Base-by-base conservation (phyloP, 345 rosid genomes). In the Linum trigynum region DNA sequence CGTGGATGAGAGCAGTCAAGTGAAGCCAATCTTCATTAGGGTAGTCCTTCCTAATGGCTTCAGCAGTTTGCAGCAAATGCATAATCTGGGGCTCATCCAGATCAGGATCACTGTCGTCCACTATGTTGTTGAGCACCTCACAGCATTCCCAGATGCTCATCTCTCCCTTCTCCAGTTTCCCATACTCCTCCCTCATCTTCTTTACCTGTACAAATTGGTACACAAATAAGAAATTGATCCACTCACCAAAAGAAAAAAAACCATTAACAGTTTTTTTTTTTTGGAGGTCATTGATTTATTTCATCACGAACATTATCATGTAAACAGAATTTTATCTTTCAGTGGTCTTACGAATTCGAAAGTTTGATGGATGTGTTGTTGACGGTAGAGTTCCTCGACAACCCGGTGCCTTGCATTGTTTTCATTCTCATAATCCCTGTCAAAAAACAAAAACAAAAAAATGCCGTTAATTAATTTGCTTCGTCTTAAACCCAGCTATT, bases 131-230 rank as follows among this genome's bases (percentile, higher is more conserved):
- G 39, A 59, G 62, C 5, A 59, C 12, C 14, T 59, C 62, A 35
- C 62, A 59, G 39, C 62, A 59, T 59, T 59, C 62, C 62, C 62
- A 59, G 4, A 59, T 59, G 39, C 62, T 59, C 62, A 59, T 59
- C 39, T 59, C 62, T 3, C 15, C 62, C 40, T 35, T 59, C 5
- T 59, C 39, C 62, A 59, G 7, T 35, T 59, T 59, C 12, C 62
- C 39, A 8, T 59, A 59, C 39, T 59, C 62, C 12, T 59, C 62
- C 39, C 62, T 59, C 62, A 59, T 59, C 39, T 2, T 36, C 10
- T 36, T 59, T 2, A 55, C 58, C 58, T 55, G 58, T 4, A 55
- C 32, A 23, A 23, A 23, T 23, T 23, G 32, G 32, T 23, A 23
- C 32, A 23, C 32, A 23, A 23, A 23, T 23, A 23, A 23, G 32